phyloP scores from a whole-genome alignment of 192 early-diverging fungal species.

The Coemansia sp. region DNA sequence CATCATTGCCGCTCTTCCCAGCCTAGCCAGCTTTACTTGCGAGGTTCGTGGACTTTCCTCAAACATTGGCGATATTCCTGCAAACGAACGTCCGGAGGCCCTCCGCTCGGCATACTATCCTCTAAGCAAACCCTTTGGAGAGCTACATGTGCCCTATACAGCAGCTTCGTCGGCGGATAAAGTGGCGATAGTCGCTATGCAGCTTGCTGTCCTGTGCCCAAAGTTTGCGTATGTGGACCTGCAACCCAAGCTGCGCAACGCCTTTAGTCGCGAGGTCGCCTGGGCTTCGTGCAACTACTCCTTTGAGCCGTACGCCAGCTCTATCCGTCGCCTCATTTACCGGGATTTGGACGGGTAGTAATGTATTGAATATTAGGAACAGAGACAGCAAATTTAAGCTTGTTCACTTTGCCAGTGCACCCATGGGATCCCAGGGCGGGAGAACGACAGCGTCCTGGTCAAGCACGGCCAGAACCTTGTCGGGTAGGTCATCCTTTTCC shows the following conservation, averaged over 20 bases:
- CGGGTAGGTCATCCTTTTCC: constrained; percentile 62
- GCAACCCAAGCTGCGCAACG: neutral
- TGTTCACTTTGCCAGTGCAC: constrained; percentile 57
- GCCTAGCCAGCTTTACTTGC: neutral
- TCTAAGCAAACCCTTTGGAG: neutral
- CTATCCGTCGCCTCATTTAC: neutral
- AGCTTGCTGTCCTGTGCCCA: neutral
- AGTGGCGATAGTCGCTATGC: neutral
- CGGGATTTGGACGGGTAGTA: neutral
- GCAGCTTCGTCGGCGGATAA: neutral
- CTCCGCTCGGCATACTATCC: neutral
- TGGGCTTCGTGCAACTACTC: neutral
- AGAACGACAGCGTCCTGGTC: constrained; percentile 63
- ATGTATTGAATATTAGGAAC: neutral
- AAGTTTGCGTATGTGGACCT: neutral
- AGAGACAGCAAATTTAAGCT: neutral
- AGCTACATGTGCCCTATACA: neutral
- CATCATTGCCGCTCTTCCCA: neutral
- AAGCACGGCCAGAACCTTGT: constrained; percentile 61
- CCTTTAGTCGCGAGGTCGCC: neutral
- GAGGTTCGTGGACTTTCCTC: neutral
- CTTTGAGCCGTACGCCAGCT: neutral
- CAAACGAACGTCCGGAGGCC: neutral
- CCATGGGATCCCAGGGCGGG: constrained; percentile 79
- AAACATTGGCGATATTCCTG: neutral